Percentiles rank a stretch among this genome's conserved stretches.
These are phyloP conservation scores for Blastomyces percursus DNA, from an alignment of 2,329 filamentous ascomycete genomes.

Conservation along the genomic window DNA sequence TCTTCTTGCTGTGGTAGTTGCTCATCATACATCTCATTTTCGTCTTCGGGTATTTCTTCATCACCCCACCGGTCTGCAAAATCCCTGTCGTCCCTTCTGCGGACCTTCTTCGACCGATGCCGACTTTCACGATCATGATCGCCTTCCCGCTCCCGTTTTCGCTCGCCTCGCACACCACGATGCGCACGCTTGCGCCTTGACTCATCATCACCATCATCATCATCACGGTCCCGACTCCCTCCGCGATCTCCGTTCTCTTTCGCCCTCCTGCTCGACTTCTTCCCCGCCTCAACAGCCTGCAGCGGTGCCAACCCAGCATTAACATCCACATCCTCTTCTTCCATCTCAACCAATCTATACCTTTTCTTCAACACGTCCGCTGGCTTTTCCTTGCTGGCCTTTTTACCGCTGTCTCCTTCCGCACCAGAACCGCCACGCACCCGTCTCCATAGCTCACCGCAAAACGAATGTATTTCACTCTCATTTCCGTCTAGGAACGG, in stretches of 20 bases:
- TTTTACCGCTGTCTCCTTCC: neutral
- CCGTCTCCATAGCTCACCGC: constrained; percentile 35
- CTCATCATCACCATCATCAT: constrained; percentile 7
- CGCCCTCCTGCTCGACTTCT: constrained; percentile 29
- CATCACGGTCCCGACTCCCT: constrained; percentile 10
- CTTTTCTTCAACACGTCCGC: constrained; percentile 24
- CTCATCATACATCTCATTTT: constrained; percentile 33
- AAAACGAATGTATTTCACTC: constrained; percentile 38
- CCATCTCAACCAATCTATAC: constrained; percentile 46
- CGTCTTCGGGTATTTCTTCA: constrained; percentile 44
- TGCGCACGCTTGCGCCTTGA: neutral
- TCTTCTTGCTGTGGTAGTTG: constrained; percentile 29
- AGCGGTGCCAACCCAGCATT: constrained; percentile 21
- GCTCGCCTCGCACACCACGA: constrained; percentile 26
- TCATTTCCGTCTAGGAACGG: constrained; percentile 42
- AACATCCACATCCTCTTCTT: constrained; percentile 32
- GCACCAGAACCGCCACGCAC: constrained; percentile 19
- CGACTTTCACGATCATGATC: constrained; percentile 31
- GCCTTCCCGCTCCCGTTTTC: constrained; percentile 28
- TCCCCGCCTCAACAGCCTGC: constrained; percentile 22
- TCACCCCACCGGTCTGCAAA: constrained; percentile 76
- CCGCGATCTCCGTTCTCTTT: constrained; percentile 19
- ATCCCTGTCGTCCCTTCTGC: constrained; percentile 42
- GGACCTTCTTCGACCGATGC: constrained; percentile 41
- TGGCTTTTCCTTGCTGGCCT: constrained; percentile 8